Base-by-base conservation (phyloP, 306 rosid species). In the Vigna hirtella region DNA sequence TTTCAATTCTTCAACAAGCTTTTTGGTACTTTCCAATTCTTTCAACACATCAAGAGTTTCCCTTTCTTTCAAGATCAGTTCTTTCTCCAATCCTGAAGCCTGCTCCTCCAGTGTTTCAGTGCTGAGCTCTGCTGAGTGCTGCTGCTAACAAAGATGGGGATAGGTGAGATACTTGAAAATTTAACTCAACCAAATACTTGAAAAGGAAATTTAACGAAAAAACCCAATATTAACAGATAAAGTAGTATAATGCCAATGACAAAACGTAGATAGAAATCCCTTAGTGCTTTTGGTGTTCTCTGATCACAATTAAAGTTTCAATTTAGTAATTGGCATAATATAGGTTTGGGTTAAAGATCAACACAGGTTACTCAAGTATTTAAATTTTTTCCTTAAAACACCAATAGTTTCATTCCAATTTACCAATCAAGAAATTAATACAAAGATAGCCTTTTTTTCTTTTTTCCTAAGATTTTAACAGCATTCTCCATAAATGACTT, bases 1-100 rank as follows among this genome's bases (percentile, higher is more conserved):
- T 72, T 77, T 86, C 81, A 86, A 76, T 26, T 66, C 83, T 51
- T 83, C 86, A 57, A 79, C 83, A 61, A 80, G 78, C 75, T 80
- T 83, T 73, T 77, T 86, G 4, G 89, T 83, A 52, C 82, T 86
- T 24, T 86, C 89, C 76, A 86, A 67, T 66, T 86, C 89, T 79
- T 86, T 82, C 52, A 86, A 76, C 42, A 86, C 89, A 52, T 82
- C 86, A 43, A 79, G 78, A 52, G 89, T 83, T 76, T 86, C 86
- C 78, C 89, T 79, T 68, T 86, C 89, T 67, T 83, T 86, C 61
- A 82, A 68, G 26, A 58, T 76, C 56, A 86, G 83, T 83, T 86
- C 89, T 76, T 83, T 79, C 77, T 86, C 83, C 70, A 86, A 72
- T 5, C 28, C 75, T 16, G 50, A 76, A 4, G 86, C 77, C 67